Conservation (phyloP, 208 protist genomes). For the Leishmania tropica region DNA sequence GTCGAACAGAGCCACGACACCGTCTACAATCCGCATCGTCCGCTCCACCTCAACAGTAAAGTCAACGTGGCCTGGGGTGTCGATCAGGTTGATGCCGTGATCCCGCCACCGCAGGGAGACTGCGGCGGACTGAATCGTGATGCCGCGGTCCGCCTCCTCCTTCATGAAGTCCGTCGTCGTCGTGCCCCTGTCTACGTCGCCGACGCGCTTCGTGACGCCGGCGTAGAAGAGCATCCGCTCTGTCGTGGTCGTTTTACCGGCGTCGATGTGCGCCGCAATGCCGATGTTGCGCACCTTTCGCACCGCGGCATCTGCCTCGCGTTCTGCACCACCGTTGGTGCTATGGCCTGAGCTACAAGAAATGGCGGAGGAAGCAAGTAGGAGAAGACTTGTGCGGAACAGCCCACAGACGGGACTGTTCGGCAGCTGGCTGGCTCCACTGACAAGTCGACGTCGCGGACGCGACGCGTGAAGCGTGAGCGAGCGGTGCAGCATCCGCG, state of each 20-base stretch:
- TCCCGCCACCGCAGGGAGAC: constrained; percentile 91
- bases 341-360: neutral
- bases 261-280: constrained; percentile 96
- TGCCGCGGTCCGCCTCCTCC: constrained; percentile 96
- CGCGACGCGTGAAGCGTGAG: neutral
- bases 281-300: constrained; percentile 92
- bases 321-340: neutral
- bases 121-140: constrained; percentile 96
- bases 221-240: constrained; percentile 96
- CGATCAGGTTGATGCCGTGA: constrained; percentile 94
- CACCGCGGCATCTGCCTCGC: constrained; percentile 13
- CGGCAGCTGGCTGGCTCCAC: neutral
- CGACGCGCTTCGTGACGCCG: constrained; percentile 79
- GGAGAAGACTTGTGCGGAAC: neutral
- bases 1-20: constrained; percentile 96
- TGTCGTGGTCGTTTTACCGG: constrained; percentile 96
- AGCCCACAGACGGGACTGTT: neutral
- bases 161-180: constrained; percentile 98
- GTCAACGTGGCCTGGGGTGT: constrained; percentile 97
- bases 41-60: constrained; percentile 98
- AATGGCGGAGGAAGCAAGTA: neutral
- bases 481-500: neutral
- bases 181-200: constrained; percentile 96
- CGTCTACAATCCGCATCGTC: constrained; percentile 96
- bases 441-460: neutral